Evolutionary conservation across 306 rosid genomes (phyloP).

Genomic region (Cucurbita pepo): DNA sequence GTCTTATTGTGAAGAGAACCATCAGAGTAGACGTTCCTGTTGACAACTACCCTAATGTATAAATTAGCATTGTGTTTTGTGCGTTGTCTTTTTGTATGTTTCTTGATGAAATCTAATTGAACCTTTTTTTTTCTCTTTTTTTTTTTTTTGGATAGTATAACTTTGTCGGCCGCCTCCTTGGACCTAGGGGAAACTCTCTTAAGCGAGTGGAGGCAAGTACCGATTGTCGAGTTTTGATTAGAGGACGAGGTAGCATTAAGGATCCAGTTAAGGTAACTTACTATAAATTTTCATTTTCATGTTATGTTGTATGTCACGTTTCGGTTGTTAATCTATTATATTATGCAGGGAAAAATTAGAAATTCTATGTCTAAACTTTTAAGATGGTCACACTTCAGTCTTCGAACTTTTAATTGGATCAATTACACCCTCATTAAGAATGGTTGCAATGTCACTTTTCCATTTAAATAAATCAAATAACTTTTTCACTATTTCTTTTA

Average conservation of each 20-base stretch:
- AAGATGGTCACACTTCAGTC: background rate
- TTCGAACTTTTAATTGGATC: background rate
- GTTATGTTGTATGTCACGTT: background rate
- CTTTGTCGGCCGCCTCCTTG: constrained; percentile 96
- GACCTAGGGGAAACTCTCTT: constrained; percentile 96
- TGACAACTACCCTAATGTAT: constrained; percentile 64
- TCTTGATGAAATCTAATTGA: too few species aligned
- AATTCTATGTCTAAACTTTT: background rate
- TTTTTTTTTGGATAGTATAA: constrained; percentile 43
- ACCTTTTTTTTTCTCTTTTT: background rate
- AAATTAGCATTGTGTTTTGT: background rate
- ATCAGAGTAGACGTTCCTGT: constrained; percentile 92
- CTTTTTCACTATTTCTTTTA: background rate
- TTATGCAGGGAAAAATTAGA: background rate
- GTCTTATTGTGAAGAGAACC: constrained; percentile 75
- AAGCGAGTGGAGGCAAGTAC: constrained; percentile 94
- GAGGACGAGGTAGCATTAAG: constrained; percentile 98
- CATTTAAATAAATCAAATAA: background rate
- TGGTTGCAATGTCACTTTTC: background rate
- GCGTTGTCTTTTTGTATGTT: background rate
- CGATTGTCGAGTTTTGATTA: constrained; percentile 89
- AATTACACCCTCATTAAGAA: background rate
- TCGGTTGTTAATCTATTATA: background rate
- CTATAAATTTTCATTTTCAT: background rate
- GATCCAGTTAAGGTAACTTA: constrained; percentile 68